Evolutionary conservation across 441 rosid genomes (phyloP), one percentile per base, ranked within the genome.

Genomic region (Euphorbia celastroides): DNA sequence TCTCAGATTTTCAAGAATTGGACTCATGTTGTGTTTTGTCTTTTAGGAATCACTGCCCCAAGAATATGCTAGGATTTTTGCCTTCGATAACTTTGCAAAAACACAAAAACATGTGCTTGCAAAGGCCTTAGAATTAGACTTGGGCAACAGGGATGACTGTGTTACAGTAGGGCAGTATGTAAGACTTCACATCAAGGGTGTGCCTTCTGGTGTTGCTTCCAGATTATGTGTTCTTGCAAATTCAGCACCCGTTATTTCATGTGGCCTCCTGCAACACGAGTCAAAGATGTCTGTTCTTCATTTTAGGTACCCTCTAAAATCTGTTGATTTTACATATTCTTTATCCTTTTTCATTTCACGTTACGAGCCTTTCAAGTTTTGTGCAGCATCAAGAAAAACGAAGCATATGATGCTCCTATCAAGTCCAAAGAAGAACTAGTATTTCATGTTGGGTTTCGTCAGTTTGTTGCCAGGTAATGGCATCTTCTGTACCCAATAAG

Each of bases 381-480:
- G 12, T 74, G 70, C 86, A 94, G 97, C 79, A 50, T 92, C 71
- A 94, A 81, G 84, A 94, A 89, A 84, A 87, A 85, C 55, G 96
- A 92, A 64, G 70, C 81, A 22, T 92, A 87, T 42, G 82, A 81
- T 57, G 90, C 78, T 79, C 99, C 99, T 20, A 81, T 92, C 62
- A 89, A 92, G 81, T 50, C 96, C 46, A 94, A 89, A 78, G 99
- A 94, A 80, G 96, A 91, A 82, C 77, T 94, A 57, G 28, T 84
- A 73, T 92, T 94, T 75, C 96, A 92, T 78, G 90, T 87, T 81
- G 99, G 99, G 69, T 94, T 94, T 78, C 90, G 98, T 65, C 97
- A 92, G 60, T 88, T 94, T 76, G 73, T 89, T 77, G 92, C 96
- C 60, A 90, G 97, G 97, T 89, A 77, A 58, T 68, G 27, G 63